Evolutionary conservation across 202 grass and related monocot genomes (phyloP), one percentile per base, ranked within the genome.

Genomic region (Elaeis oleifera): DNA sequence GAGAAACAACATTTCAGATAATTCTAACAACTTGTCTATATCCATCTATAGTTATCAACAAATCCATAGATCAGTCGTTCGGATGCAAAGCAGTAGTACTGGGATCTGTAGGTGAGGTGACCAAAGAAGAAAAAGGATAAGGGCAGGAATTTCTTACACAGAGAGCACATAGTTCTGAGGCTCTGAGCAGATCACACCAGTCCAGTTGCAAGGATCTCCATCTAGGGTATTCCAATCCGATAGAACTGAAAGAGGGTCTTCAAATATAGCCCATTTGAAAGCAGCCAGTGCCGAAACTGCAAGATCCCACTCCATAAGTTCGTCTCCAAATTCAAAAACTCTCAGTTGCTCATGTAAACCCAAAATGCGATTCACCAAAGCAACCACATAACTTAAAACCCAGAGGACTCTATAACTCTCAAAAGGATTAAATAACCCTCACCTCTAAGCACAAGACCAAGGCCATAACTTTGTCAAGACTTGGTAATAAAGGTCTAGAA

Each of bases 241-340:
- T 25, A 60, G 58, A 60, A 60, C n/a, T 17, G 58, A 31, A 25
- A 31, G 17, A 17, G 58, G 58, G 26, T 60, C 58, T 39, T 60
- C 58, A 31, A 60, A 39, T n/a, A 60, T 8, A 27, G 24, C 25
- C 7, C 24, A 16, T 25, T 60, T 60, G 26, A 60, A 18, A 4
- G 58, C 58, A 18, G 58, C 27, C 25, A 60, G 58, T 1, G 27
- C 58, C 14, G 25, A 60, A 36, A 31, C 58, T 60, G 58, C 58
- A 8, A 31, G 27, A 7, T 0, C 25, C 27, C 58, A 18, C 4
- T 31, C 17, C 5, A 39, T 39, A 11, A 39, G 9, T 39, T 13
- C 36, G 9, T 39, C 36, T 16, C 58, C 9, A n/a, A 16, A 32
- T n/a, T 17, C 26, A 16, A 60, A 60, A 29, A n/a, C 23, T 32